These are phyloP conservation scores for Nadsonia starkeyi-henricii DNA, from an alignment of 1,139 yeast species.

Conservation along the genomic window DNA sequence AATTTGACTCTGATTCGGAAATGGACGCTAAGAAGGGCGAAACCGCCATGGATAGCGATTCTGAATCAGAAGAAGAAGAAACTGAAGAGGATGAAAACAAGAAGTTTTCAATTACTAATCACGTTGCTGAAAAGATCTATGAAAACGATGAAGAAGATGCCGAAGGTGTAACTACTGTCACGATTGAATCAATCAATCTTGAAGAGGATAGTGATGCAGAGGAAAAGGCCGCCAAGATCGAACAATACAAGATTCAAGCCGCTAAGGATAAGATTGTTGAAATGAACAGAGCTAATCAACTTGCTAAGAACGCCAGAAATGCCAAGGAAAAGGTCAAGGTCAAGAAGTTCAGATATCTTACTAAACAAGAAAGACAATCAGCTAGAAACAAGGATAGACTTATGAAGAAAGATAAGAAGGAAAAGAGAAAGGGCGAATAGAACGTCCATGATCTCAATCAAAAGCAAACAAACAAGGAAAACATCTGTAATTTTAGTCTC, in stretches of 20 bases:
- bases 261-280: conserved; percentile 3
- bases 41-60: background rate
- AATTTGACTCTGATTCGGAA: conserved; percentile 14
- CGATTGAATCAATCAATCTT: conserved; percentile 26
- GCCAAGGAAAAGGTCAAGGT: conserved; percentile 4
- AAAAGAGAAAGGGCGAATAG: conserved; percentile 3
- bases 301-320: conserved; percentile 3
- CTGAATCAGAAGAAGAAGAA: background rate
- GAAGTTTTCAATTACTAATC: background rate
- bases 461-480: background rate
- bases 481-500: background rate
- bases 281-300: conserved; percentile 4
- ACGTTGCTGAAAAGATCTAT: background rate
- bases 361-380: conserved; percentile 1
- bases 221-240: background rate
- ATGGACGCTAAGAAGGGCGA: background rate
- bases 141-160: background rate
- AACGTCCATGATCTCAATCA: background rate
- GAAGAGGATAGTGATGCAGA: conserved; percentile 3
- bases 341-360: conserved; percentile 5
- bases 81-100: background rate
- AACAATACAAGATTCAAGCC: conserved; percentile 3
- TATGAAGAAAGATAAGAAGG: conserved; percentile 2
- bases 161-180: conserved; percentile 4
- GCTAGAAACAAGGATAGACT: conserved; percentile 3